Evolutionary conservation across 2,329 filamentous ascomycete genomes (phyloP), one percentile per base, ranked within the genome.

Genomic region (Ascocoryne sarcoides): DNA sequence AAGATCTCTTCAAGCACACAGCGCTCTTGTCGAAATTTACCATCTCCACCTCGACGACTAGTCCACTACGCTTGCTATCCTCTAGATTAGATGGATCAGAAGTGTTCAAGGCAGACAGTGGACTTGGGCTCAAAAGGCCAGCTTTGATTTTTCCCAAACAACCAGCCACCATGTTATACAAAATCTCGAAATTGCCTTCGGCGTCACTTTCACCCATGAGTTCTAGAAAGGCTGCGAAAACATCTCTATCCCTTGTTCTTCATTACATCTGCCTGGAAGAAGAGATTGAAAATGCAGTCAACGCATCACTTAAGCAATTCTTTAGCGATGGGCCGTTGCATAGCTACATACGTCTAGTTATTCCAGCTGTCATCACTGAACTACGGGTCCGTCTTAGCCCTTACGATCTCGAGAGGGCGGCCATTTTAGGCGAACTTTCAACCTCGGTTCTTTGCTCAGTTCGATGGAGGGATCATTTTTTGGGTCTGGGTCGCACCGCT

Each of bases 1-100:
- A 96, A 55, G 92, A 98, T 53, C 77, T 93, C 19, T 96, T 96
- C 68, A 94, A 95, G 58, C 78, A 86, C 47, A 67, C 79, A 5
- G 72, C 77, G 0, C 70, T 96, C 0, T 92, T 92, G 56, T 95
- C 89, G 0, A 82, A 82, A 8, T 98, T 98, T 60, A 94, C 85
- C 10, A 82, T 98, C 38, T 88, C 86, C 10, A 88, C 89, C 0
- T 82, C 86, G 1, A 85, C 73, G 41, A 61, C 75, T 17, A 79
- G 82, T 20, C 92, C 92, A 0, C 61, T 96, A 8, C 75, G 83
- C 3, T 65, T 98, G 5, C 70, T 84, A 33, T 74, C 74, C 39
- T 85, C 84, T 48, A 71, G 77, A 38, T 72, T 98, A 1, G 62
- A 82, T 10, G 75, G 74, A 4, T 89, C 85, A 0, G 76, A 82